phyloP scores from a whole-genome alignment of 306 rosid species.

The Castanea mollissima region DNA sequence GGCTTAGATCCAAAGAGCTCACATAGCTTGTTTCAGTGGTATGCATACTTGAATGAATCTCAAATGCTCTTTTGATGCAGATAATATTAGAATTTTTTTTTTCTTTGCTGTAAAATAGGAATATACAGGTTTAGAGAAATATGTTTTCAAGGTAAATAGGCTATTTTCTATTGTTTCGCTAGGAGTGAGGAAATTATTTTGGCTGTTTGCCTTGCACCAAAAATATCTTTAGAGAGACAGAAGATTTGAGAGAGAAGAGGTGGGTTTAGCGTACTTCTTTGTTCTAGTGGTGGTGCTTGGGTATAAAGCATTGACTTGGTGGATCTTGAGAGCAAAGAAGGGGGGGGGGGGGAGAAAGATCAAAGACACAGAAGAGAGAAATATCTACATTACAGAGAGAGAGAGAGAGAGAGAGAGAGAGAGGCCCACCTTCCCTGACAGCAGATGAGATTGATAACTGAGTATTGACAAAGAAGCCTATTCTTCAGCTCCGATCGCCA shows the following conservation, averaged over 20 bases:
- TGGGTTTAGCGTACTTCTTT: not conserved
- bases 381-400: not conserved
- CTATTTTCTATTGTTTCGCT: not conserved
- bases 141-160: not conserved
- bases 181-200: not conserved
- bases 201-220: not conserved
- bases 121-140: not conserved
- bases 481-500: no score
- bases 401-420: no score
- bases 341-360: not conserved
- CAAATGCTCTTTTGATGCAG: not conserved
- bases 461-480: no score
- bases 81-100: not conserved
- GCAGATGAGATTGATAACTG: no score
- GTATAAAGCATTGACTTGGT: not conserved
- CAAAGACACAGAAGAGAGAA: not conserved
- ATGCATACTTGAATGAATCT: conserved; percentile 35
- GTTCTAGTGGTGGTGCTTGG: not conserved
- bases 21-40: conserved; percentile 94
- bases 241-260: not conserved
- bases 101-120: not conserved
- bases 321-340: no score
- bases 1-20: conserved; percentile 71
- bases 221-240: not conserved
- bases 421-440: no score